phyloP scores from a whole-genome alignment of 148 eudicot species.

The Rhododendron henanense region DNA sequence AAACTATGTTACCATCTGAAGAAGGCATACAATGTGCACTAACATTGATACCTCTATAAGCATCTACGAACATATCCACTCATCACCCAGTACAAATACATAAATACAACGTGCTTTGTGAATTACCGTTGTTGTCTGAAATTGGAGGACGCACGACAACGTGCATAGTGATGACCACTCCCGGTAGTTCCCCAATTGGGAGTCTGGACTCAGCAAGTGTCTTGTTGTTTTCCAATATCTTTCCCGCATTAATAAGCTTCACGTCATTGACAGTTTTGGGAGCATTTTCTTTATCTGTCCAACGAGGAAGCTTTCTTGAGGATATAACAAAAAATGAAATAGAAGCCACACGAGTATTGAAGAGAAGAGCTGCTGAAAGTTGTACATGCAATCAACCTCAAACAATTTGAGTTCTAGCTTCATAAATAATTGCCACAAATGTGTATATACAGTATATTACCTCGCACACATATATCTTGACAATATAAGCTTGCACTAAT shows the following conservation, averaged over 20 bases:
- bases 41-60: neutral
- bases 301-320: constrained; percentile 8
- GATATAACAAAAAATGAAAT: neutral
- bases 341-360: neutral
- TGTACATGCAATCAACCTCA: neutral
- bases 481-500: neutral
- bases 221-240: constrained; percentile 48
- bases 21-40: neutral
- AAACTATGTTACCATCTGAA: neutral
- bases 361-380: neutral
- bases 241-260: constrained; percentile 57
- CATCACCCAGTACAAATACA: neutral
- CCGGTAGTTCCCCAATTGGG: constrained; percentile 42
- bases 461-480: neutral
- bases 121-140: constrained; percentile 42
- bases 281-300: constrained; percentile 39
- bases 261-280: constrained; percentile 43
- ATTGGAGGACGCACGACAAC: constrained; percentile 47
- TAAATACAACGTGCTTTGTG: neutral
- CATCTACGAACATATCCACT: neutral
- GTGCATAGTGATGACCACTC: constrained; percentile 49
- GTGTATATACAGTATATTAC: neutral
- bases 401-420: neutral
- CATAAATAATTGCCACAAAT: neutral
- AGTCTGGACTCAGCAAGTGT: constrained; percentile 52